These are phyloP conservation scores for Hyaloperonospora brassicae DNA, from an alignment of 352 stramenopile genomes.

Conservation along the genomic window DNA sequence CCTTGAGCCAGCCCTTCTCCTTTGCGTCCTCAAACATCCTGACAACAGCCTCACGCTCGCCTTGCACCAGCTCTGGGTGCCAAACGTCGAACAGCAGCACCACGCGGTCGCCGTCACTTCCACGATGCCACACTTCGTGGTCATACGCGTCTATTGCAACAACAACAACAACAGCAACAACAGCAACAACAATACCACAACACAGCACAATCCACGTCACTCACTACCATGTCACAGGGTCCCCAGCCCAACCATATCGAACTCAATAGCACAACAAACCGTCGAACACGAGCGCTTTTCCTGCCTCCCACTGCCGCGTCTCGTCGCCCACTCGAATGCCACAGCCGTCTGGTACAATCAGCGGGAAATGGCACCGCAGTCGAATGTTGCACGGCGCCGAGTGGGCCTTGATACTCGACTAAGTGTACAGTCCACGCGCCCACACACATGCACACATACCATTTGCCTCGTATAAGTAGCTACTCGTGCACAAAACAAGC, in stretches of 20 bases:
- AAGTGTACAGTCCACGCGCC: neutral
- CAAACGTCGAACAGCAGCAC: conserved; percentile 83
- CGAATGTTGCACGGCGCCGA: conserved; percentile 93
- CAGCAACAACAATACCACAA: too few species aligned
- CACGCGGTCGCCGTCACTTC: conserved; percentile 57
- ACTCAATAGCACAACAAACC: too few species aligned
- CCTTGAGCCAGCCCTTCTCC: conserved; percentile 72
- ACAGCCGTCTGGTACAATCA: conserved; percentile 84
- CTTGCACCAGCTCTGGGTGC: conserved; percentile 57
- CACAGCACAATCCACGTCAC: neutral
- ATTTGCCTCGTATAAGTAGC: neutral
- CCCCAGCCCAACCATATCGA: too few species aligned
- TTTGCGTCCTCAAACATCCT: conserved; percentile 69
- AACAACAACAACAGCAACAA: neutral
- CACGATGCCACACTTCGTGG: conserved; percentile 75
- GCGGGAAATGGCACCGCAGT: conserved; percentile 90
- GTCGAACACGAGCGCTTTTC: conserved; percentile 75
- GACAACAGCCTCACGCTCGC: conserved; percentile 46
- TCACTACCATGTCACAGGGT: too few species aligned
- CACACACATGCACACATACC: conserved; percentile 1
- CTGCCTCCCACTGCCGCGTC: conserved; percentile 67
- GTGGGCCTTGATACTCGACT: conserved; percentile 88
- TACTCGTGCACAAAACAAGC: neutral
- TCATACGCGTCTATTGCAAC: conserved; percentile 56
- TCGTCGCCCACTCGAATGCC: conserved; percentile 90